Base-by-base conservation (phyloP, 345 rosid species). In the Rhodamnia rubescens region DNA sequence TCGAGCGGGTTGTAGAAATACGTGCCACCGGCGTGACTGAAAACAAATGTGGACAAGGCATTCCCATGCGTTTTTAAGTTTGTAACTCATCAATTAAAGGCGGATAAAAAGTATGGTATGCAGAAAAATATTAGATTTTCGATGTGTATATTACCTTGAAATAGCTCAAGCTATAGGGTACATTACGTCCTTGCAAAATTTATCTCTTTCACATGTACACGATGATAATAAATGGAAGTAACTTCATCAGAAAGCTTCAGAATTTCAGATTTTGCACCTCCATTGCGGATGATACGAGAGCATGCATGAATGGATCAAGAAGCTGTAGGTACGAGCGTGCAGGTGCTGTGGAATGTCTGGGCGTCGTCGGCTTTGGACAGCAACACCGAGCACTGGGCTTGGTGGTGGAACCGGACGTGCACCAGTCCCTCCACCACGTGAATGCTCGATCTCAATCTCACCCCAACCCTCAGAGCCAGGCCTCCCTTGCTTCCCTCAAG, bases 371-470 rank as follows among this genome's bases (percentile, higher is more conserved):
- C 54, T 81, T 81, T 51, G 32, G 53, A 53, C 7, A 96, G 91
- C 32, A 93, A 32, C 83, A 94, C 6, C 3, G 91, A 85, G 88
- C 99, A 97, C 53, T 92, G 85, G 6, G 88, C 91, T 27, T 88
- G 88, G 90, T 93, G 92, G 53, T 89, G 93, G 81, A 90, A 92
- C 84, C 82, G 88, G 15, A 96, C 95, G 24, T 92, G 89, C 80
- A 97, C 89, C 29, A 95, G 83, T 82, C 89, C 85, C 92, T 93
- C 92, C 26, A 95, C 92, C 22, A 96, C 94, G 52, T 90, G 89
- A 88, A 88, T 94, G 75, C 86, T 87, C 0, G 96, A 91, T 49
- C 85, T 85, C 52, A 95, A 53, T 20, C 80, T 90, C 74, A 92
- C 53, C 1, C 92, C 89, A 75, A 96, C 84, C 32, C 85, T 81